Evolutionary conservation across 768 basidiomycete species (phyloP), one percentile per base, ranked within the genome.

Genomic region (Coprinopsis sp.): DNA sequence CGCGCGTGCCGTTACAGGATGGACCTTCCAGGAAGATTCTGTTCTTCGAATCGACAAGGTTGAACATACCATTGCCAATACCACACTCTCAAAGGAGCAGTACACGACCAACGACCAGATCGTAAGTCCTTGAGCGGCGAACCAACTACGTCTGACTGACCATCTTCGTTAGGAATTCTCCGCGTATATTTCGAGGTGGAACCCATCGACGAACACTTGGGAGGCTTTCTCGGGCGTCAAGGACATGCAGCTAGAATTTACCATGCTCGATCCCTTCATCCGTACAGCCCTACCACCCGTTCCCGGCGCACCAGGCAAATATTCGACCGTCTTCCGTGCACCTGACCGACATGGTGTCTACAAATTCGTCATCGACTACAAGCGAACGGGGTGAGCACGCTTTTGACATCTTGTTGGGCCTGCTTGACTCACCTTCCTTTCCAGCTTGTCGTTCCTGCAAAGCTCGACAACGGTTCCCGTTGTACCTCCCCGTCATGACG

Each of bases 321-420:
- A 93, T 69, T 75, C 79, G 12, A 79, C 82, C n/a, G 79, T 78
- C 12, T 95, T 99, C 82, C 82, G 81, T 33, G 84, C 82, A 2
- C 96, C 96, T 6, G 95, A 98, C 65, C 76, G 94, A 44, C 96
- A 99, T 61, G 96, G 96, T 19, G 96, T 99, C 13, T 99, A 95
- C 79, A 98, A 97, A 62, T 94, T 98, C 60, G 74, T 91, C n/a
- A 67, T 96, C 34, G 79, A 94, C 64, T 82, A 91, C 70, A 90
- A 88, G 61, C 83, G 96, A 52, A 83, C 83, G 63, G 94, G 94
- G 83, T 91, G 53, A 60, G 83, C n/a, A n/a, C n/a, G n/a, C n/a
- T n/a, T n/a, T 60, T 25, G 6, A 41, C 27, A 14, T 39, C 22
- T 33, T 14, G 27, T 37, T 39, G 46, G 14, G 45, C 34, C 34